A percentile compares a stretch with the other conserved stretches of the same genome.
These are phyloP conservation scores for Magnolia changhungtana DNA, from an alignment of 164 flowering plant species.

Conservation along the genomic window DNA sequence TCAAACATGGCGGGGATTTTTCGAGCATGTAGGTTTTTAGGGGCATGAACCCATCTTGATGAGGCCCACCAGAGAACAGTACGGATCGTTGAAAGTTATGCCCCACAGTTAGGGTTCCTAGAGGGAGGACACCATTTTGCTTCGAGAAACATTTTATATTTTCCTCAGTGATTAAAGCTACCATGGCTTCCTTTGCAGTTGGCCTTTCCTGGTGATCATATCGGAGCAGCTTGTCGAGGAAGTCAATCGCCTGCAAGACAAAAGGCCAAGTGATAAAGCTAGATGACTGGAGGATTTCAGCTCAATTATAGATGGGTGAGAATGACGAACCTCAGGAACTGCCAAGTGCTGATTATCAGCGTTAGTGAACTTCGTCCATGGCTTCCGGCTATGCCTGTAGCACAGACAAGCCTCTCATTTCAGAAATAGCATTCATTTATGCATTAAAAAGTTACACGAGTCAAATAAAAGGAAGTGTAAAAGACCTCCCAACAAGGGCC, in stretches of 20 bases:
- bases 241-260: constrained; percentile 68
- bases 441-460: background rate
- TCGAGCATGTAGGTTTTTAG: background rate
- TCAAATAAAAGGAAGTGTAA: background rate
- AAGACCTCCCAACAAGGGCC: constrained; percentile 88
- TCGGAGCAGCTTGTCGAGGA: constrained; percentile 90
- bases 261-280: background rate
- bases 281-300: background rate
- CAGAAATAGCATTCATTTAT: background rate
- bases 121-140: background rate
- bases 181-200: constrained; percentile 99
- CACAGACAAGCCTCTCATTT: constrained; percentile 5
- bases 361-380: constrained; percentile 81
- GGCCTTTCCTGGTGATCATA: constrained; percentile 99
- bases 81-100: background rate
- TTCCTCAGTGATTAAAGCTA: constrained; percentile 17
- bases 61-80: background rate
- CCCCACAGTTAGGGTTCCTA: background rate
- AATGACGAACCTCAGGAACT: constrained; percentile 69
- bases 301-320: background rate
- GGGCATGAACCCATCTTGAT: background rate
- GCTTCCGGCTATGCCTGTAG: constrained; percentile 83
- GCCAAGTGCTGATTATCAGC: constrained; percentile 89
- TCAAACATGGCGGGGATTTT: background rate
- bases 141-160: too few species aligned